Base-by-base conservation (phyloP, 2,329 filamentous ascomycete species). In the Aspergillus sp. region DNA sequence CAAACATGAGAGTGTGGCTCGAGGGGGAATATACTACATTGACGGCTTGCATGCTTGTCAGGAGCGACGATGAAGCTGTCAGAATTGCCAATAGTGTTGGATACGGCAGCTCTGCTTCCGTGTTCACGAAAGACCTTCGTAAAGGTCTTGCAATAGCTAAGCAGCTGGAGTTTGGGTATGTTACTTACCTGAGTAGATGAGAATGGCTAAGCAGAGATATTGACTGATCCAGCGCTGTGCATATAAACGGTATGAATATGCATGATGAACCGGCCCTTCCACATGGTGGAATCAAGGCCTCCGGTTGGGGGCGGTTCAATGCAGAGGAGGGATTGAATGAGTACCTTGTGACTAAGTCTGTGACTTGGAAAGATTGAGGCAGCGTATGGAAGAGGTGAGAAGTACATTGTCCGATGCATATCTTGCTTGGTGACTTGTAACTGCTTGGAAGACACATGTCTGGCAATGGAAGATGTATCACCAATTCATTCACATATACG, bases 11-110 rank as follows among this genome's bases (percentile, higher is more conserved):
- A 36, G 77, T 94, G 8, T 94, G 88, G 78, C 80, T 85, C 65
- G 86, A 84, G 1, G 91, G 94, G 74, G 87, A 85, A 0, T 95
- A 95, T 67, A 90, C 90, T 0, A 90, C 91, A 0, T 84, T 85
- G 0, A 88, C 92, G 0, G 85, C 85, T 5, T 72, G 92, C 19
- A 84, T 89, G 53, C 78, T 83, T 17, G 81, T 92, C 39, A 80
- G 84, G 8, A 78, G 68, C 30, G 72, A 75, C 36, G 88, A 90
- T 38, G 89, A 91, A 57, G 90, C 89, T 0, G 76, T 94, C 30
- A 77, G 81, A 15, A 80, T 94, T 13, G 89, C 90, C 5, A 95
- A 96, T 71, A 88, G 92, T 64, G 90, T 88, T 8, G 88, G 90
- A 47, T 94, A 92, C 70, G 91, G 91, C 1, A 80, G 95, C 4